These are phyloP conservation scores for Pichiaceae sp. DNA, from an alignment of 1,139 yeast species.

Conservation along the genomic window DNA sequence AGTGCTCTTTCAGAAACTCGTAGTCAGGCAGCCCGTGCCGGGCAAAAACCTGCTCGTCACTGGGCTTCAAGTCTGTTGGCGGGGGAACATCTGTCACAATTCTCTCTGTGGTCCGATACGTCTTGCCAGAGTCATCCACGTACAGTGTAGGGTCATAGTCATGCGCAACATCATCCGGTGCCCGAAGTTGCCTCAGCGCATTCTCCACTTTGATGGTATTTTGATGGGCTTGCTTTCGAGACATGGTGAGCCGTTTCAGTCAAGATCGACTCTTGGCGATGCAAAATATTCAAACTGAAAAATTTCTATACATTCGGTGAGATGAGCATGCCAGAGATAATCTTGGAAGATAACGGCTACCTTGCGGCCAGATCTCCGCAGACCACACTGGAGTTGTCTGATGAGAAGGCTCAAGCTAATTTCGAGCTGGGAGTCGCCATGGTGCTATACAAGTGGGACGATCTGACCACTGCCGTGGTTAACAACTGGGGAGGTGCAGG, in stretches of 20 bases:
- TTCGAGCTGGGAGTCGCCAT: slow-evolving; percentile 93
- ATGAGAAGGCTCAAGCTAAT: slow-evolving; percentile 66
- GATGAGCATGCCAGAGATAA: slow-evolving; percentile 14
- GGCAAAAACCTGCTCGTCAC: slow-evolving; percentile 57
- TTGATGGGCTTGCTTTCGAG: slow-evolving; percentile 23
- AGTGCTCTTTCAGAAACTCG: slow-evolving; percentile 64
- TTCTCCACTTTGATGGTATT: slow-evolving; percentile 60
- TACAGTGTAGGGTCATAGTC: slow-evolving; percentile 44
- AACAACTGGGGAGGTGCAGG: slow-evolving; percentile 95
- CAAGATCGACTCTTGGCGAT: too few species aligned
- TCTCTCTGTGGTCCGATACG: slow-evolving; percentile 60
- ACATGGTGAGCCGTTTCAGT: neutral
- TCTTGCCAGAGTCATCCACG: slow-evolving; percentile 62
- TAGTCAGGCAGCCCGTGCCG: slow-evolving; percentile 64
- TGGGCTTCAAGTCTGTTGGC: slow-evolving; percentile 61
- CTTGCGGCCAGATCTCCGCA: slow-evolving; percentile 24
- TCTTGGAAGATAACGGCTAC: slow-evolving; percentile 24
- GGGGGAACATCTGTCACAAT: slow-evolving; percentile 57
- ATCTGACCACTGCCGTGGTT: slow-evolving; percentile 85
- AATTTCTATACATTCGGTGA: neutral
- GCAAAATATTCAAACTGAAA: neutral
- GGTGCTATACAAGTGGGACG: slow-evolving; percentile 86
- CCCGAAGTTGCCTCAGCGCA: slow-evolving; percentile 66
- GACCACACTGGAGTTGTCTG: slow-evolving; percentile 40
- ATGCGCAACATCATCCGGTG: slow-evolving; percentile 27